These are phyloP conservation scores for Dorcoceras hygrometricum DNA, from an alignment of 257 asterid species.

Conservation along the genomic window DNA sequence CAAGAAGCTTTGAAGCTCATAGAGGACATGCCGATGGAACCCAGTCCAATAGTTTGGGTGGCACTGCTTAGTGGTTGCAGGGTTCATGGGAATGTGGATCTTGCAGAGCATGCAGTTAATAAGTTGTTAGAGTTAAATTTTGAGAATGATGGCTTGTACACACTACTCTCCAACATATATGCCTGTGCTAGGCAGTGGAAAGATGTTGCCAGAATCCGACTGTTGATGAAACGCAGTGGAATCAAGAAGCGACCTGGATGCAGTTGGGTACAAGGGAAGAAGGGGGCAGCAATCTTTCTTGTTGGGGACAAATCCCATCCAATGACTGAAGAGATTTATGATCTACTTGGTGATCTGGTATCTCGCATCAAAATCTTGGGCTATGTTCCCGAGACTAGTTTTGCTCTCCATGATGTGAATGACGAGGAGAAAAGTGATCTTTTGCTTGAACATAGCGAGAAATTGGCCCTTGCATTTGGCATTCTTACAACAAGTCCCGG, in stretches of 20 bases:
- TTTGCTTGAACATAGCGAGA: conserved; percentile 84
- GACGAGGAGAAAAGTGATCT: conserved; percentile 88
- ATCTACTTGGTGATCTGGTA: conserved; percentile 57
- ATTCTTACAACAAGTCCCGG: conserved; percentile 74
- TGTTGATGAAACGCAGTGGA: conserved; percentile 69
- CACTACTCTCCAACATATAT: conserved; percentile 79
- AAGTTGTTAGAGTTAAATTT: conserved; percentile 55
- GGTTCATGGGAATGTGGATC: conserved; percentile 81
- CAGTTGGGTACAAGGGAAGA: conserved; percentile 93
- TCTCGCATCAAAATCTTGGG: conserved; percentile 69
- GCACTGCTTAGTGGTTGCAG: conserved; percentile 82
- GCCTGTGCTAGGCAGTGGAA: conserved; percentile 86
- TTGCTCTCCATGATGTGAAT: conserved; percentile 94
- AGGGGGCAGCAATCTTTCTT: conserved; percentile 58
- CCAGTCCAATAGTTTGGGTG: conserved; percentile 69
- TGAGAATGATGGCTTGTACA: conserved; percentile 83
- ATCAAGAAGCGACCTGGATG: conserved; percentile 88
- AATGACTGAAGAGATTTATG: conserved; percentile 57
- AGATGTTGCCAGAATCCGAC: conserved; percentile 72
- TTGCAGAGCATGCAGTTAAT: conserved; percentile 64
- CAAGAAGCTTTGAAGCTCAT: conserved; percentile 64
- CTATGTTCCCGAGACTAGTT: conserved; percentile 77
- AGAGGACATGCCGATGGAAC: conserved; percentile 64
- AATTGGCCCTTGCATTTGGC: conserved; percentile 88
- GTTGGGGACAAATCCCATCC: conserved; percentile 88